These are phyloP conservation scores for Onygenales sp. DNA, from an alignment of 2,329 filamentous ascomycete species.

Conservation along the genomic window DNA sequence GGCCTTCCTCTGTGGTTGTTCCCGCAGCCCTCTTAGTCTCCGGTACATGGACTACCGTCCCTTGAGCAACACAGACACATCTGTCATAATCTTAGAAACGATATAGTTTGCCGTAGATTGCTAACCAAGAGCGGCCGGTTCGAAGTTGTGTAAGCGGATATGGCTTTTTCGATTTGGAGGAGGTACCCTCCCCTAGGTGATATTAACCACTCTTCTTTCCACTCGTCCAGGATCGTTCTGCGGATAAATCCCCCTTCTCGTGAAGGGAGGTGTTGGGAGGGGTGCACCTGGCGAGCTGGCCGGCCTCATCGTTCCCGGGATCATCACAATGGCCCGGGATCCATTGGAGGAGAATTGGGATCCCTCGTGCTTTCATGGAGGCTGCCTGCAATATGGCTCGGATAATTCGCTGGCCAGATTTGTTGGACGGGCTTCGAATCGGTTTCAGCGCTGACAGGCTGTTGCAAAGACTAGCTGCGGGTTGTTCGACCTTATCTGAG, in stretches of 20 bases:
- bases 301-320: background rate
- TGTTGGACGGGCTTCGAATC: conserved; percentile 10
- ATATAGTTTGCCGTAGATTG: background rate
- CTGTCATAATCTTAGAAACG: background rate
- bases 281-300: background rate
- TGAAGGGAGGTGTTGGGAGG: background rate
- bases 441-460: background rate
- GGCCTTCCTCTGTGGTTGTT: background rate
- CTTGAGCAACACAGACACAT: background rate
- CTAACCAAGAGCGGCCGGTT: background rate
- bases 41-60: background rate
- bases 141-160: background rate
- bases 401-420: conserved; percentile 14
- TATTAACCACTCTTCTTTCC: background rate
- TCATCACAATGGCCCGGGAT: background rate
- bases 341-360: background rate
- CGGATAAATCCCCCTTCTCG: background rate
- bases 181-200: background rate
- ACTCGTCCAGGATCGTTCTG: background rate
- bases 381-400: conserved; percentile 12
- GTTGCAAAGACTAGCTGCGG: background rate
- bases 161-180: background rate
- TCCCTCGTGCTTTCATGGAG: conserved; percentile 7
- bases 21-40: background rate
- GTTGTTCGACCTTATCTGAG: background rate